Evolutionary conservation across 257 asterid genomes (phyloP).

Genomic region (Coffea eugenioides): DNA sequence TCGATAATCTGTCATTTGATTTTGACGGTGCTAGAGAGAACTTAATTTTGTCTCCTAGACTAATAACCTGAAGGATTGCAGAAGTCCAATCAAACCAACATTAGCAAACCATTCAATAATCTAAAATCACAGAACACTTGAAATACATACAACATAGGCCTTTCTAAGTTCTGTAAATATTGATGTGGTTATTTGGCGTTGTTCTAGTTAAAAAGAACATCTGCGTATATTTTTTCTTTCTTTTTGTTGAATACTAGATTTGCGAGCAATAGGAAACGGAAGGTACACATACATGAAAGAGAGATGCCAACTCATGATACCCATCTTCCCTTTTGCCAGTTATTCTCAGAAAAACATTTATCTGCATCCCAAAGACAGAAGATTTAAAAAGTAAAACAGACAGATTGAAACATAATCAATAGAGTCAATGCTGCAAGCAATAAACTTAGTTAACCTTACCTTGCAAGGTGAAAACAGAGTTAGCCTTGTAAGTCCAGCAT

Average conservation of each 20-base stretch:
- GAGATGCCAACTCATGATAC: conserved; percentile 87
- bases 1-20: conserved; percentile 68
- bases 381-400: not conserved
- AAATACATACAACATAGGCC: not conserved
- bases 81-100: conserved; percentile 16
- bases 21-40: conserved; percentile 84
- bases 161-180: not conserved
- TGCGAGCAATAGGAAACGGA: not conserved
- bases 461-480: conserved; percentile 91
- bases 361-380: conserved; percentile 35
- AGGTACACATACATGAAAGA: conserved; percentile 66
- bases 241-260: not conserved
- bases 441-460: conserved; percentile 45
- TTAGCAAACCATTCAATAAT: not conserved
- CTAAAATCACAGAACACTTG: not conserved
- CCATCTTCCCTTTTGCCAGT: conserved; percentile 76
- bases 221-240: too few species aligned
- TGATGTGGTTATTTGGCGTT: too few species aligned
- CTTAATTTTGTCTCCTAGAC: conserved; percentile 84
- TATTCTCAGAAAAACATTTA: conserved; percentile 74
- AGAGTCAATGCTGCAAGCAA: conserved; percentile 4
- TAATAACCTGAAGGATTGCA: conserved; percentile 63
- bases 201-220: too few species aligned
- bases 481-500: conserved; percentile 74
- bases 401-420: not conserved